Percentiles rank a stretch among this genome's conserved stretches.
These are phyloP conservation scores for Penicillium hordei DNA, from an alignment of 2,329 filamentous ascomycete genomes.

Conservation along the genomic window DNA sequence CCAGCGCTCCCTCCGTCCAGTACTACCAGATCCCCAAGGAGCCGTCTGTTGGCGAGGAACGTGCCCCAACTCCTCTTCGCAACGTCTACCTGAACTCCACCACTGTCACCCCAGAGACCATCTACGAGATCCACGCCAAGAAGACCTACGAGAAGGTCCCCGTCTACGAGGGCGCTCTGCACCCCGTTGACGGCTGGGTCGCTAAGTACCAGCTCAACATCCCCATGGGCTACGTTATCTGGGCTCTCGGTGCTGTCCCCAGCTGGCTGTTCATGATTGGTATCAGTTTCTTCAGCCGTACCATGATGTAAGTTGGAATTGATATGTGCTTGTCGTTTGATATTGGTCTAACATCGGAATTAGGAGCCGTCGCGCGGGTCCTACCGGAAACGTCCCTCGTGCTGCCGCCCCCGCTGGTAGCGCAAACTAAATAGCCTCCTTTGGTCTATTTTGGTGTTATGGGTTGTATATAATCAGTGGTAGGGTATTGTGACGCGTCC, in stretches of 20 bases:
- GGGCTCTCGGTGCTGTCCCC: conserved; percentile 57
- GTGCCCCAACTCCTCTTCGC: conserved; percentile 54
- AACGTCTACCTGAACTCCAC: conserved; percentile 58
- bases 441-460: conserved; percentile 13
- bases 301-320: conserved; percentile 59
- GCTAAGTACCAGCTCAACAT: conserved; percentile 55
- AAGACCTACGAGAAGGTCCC: conserved; percentile 54
- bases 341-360: conserved; percentile 9
- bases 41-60: conserved; percentile 51
- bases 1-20: conserved; percentile 57
- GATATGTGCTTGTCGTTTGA: not conserved
- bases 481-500: conserved; percentile 16
- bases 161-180: conserved; percentile 59
- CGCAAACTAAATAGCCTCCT: conserved; percentile 22
- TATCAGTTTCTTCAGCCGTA: conserved; percentile 61
- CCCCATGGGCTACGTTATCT: conserved; percentile 58
- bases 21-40: conserved; percentile 58
- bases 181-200: conserved; percentile 61
- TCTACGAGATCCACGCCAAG: conserved; percentile 58
- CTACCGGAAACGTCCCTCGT: conserved; percentile 15
- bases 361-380: conserved; percentile 30
- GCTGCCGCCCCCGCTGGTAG: conserved; percentile 23
- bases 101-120: conserved; percentile 55
- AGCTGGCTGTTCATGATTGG: conserved; percentile 66
- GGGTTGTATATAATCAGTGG: conserved; percentile 38